Evolutionary conservation across 2,329 filamentous ascomycete genomes (phyloP).

Genomic region (Sclerotinia minor): DNA sequence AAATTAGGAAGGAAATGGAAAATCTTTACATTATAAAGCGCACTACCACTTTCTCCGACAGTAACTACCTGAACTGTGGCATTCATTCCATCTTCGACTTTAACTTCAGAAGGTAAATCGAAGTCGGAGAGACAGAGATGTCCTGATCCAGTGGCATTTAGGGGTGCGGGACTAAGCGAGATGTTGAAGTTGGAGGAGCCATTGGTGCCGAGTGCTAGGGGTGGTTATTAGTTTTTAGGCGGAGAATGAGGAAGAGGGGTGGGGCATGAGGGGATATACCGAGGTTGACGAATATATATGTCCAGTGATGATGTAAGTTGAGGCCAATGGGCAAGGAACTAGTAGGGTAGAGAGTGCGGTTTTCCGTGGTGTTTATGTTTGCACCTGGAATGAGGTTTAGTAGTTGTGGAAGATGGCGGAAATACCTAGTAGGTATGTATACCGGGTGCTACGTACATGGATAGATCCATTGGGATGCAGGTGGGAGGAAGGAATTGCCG

Average conservation of each 20-base stretch:
- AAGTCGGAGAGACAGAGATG: conserved; percentile 26
- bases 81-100: conserved; percentile 18
- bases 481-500: conserved; percentile 22
- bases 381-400: conserved; percentile 20
- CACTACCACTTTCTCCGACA: conserved; percentile 22
- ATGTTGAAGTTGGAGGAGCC: conserved; percentile 26
- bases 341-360: conserved; percentile 18
- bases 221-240: not conserved
- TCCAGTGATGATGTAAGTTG: conserved; percentile 10
- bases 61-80: conserved; percentile 28
- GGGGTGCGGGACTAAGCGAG: conserved; percentile 16
- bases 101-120: conserved; percentile 16
- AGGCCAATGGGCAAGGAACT: conserved; percentile 11
- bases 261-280: conserved; percentile 6
- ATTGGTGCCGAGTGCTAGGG: conserved; percentile 23
- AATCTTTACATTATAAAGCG: conserved; percentile 25
- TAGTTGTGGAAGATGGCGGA: not conserved
- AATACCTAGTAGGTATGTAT: too few relatives aligned
- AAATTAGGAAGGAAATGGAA: not conserved
- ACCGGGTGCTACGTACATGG: conserved; percentile 17
- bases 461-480: conserved; percentile 26
- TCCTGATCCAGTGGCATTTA: conserved; percentile 26
- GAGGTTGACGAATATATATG: conserved; percentile 21
- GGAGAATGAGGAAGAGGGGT: conserved; percentile 10
- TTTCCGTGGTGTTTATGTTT: conserved; percentile 25